These are phyloP conservation scores for Helianthus tuberosus DNA, from an alignment of 129 eudicot genomes.

Conservation along the genomic window DNA sequence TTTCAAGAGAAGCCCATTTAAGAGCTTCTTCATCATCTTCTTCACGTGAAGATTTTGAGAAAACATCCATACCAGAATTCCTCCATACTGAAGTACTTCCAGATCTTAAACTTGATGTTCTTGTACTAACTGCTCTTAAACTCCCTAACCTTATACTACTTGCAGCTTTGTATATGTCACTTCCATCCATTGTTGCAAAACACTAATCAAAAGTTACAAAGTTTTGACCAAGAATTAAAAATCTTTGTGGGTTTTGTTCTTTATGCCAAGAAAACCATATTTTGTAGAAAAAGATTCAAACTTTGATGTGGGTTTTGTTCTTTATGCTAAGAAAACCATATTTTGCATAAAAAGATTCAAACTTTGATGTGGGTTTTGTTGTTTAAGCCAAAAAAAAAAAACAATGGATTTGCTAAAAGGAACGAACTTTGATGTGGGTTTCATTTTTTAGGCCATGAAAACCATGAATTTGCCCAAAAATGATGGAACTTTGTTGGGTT, in stretches of 20 bases:
- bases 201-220: background rate
- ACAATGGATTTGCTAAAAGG: background rate
- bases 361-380: background rate
- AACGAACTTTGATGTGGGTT: background rate
- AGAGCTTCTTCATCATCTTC: constrained; percentile 87
- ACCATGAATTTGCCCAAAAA: background rate
- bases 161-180: constrained; percentile 22
- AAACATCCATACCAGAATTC: constrained; percentile 45
- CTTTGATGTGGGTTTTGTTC: background rate
- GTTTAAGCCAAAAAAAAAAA: no score
- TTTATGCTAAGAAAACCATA: background rate
- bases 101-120: constrained; percentile 44
- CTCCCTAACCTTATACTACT: constrained; percentile 33
- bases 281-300: background rate
- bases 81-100: constrained; percentile 56
- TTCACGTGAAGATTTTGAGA: constrained; percentile 48
- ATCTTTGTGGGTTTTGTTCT: constrained; percentile 13
- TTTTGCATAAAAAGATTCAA: background rate
- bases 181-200: constrained; percentile 29
- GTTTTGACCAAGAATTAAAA: background rate
- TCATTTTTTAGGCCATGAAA: background rate
- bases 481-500: background rate
- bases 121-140: constrained; percentile 26
- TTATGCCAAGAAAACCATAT: constrained; percentile 1
- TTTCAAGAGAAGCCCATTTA: constrained; percentile 88